Evolutionary conservation across 2,329 filamentous ascomycete genomes (phyloP), one percentile per base, ranked within the genome.

Genomic region (Pestalotiopsis sp.): DNA sequence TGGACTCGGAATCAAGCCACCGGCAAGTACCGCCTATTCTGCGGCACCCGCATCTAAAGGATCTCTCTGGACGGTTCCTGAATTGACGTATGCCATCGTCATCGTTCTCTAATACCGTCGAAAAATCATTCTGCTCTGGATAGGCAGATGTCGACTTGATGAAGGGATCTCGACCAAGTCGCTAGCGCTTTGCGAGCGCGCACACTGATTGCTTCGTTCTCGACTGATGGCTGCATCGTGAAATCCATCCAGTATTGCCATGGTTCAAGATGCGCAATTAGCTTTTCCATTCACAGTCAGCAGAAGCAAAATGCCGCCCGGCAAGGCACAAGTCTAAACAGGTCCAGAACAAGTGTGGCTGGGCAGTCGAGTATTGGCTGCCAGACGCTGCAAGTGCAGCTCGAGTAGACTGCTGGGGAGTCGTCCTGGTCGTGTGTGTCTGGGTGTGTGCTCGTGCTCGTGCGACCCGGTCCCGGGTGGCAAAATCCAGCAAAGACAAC

Each of bases 311-410:
- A 59, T 27, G 59, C 59, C 31, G n/a, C 31, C 36, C 27, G 59
- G 59, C 31, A 62, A 39, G 59, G 57, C 17, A 39, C 59, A 36
- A 41, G 31, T 31, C 59, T 20, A 39, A 39, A 14, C 27, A 38
- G 59, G 61, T 39, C 61, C 39, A 64, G 61, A 64, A 64, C 61
- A 52, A 49, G 20, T 64, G 61, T 64, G 61, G 61, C 61, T 64
- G 61, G 25, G 39, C 23, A 64, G 23, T 38, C 61, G n/a, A 31
- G 61, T 41, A 39, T 52, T 45, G 61, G 61, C 61, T 64, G 39
- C 25, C 39, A 64, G 25, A 64, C 61, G 61, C 61, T 64, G 36
- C 61, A 14, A 64, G 61, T 64, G 61, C 61, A 64, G 38, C 61
- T 64, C 61, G 61, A 36, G 31, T 36, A 36, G 31, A 36, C 31